Percentiles rank a stretch among this genome's conserved stretches.
Evolutionary conservation across 768 basidiomycete species (phyloP).

Genomic region (Hypholoma fasciculare): DNA sequence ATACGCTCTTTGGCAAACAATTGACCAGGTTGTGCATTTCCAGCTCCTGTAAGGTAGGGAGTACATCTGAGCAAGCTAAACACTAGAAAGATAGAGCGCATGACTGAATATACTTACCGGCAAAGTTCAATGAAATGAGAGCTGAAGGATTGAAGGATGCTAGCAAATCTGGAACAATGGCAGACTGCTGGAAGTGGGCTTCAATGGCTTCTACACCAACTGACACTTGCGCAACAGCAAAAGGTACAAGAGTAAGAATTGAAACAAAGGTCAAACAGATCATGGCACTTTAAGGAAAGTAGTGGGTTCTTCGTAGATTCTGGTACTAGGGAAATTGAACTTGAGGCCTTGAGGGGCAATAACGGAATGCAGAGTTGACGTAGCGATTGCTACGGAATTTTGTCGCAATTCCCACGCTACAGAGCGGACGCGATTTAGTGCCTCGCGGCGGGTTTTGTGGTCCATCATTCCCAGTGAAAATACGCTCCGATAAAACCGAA

Average conservation of each 20-base stretch:
- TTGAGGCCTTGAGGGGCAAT: no score
- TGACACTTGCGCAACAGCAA: constrained; percentile 46
- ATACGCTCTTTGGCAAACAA: constrained; percentile 54
- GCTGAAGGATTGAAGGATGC: constrained; percentile 60
- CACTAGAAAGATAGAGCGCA: neutral
- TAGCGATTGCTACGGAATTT: no score
- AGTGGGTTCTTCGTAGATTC: no score
- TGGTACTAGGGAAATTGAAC: no score
- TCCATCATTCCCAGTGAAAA: no score
- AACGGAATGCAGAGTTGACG: no score
- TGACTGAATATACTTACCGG: constrained; percentile 22
- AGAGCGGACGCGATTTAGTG: no score
- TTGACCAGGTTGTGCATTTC: constrained; percentile 58
- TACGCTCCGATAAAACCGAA: no score
- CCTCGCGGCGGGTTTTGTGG: no score
- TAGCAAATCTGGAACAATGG: constrained; percentile 63
- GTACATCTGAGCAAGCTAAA: neutral
- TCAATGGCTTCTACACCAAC: constrained; percentile 58
- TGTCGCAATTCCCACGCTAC: no score
- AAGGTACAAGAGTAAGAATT: constrained; percentile 39
- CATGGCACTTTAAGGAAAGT: constrained; percentile 26
- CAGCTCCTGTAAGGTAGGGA: constrained; percentile 34
- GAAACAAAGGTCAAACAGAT: constrained; percentile 30
- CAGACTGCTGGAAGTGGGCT: constrained; percentile 65
- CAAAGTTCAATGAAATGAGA: constrained; percentile 52